These are phyloP conservation scores for Lichtheimia ramosa DNA, from an alignment of 371 early-diverging fungal genomes.

Conservation along the genomic window DNA sequence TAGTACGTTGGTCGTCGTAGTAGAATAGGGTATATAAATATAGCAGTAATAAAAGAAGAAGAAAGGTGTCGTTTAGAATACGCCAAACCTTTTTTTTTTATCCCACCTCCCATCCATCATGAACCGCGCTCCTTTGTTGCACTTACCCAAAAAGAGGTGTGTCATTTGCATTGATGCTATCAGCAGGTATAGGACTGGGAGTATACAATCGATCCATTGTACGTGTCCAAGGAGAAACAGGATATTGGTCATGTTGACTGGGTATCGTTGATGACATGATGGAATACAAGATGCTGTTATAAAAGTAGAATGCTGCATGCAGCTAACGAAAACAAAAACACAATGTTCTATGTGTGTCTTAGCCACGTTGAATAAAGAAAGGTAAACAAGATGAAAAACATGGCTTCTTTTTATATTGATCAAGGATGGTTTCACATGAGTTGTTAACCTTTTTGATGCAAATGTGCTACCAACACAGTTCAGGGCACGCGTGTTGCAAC, in stretches of 20 bases:
- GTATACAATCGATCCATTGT: conserved; percentile 13
- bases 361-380: background rate
- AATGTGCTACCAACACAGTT: too few species aligned
- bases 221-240: conserved; percentile 11
- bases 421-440: conserved; percentile 3
- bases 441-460: conserved; percentile 6
- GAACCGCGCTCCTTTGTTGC: background rate
- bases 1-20: background rate
- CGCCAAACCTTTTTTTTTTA: too few species aligned
- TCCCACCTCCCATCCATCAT: too few species aligned
- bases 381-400: background rate
- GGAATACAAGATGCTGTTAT: background rate
- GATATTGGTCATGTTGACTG: background rate
- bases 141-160: background rate
- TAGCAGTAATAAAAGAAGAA: background rate
- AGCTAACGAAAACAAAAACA: background rate
- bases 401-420: background rate
- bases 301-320: conserved; percentile 1
- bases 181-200: background rate
- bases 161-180: background rate
- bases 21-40: background rate
- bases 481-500: too few species aligned
- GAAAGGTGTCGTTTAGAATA: background rate
- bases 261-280: too few species aligned
- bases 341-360: background rate